A percentile compares a stretch with the other conserved stretches of the same genome.
Evolutionary conservation across 495 filamentous ascomycete genomes (phyloP).

Genomic region (Talaromyces thailandensis): DNA sequence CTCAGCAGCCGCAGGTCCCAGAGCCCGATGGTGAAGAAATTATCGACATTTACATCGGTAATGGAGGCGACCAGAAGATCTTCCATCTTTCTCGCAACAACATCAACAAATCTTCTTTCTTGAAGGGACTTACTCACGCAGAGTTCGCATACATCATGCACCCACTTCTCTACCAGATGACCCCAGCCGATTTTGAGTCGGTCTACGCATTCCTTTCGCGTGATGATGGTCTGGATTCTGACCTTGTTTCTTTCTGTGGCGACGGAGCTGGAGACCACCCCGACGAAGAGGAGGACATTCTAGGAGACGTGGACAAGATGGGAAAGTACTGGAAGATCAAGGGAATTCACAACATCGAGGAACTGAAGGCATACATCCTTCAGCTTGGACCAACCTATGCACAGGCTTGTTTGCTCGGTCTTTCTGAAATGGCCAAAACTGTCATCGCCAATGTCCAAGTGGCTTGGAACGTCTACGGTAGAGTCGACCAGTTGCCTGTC

Average conservation of each 20-base stretch:
- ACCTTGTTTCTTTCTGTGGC: not conserved
- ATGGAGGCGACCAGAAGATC: not conserved
- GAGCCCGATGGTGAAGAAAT: not conserved
- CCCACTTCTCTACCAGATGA: not conserved
- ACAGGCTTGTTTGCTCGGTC: not conserved
- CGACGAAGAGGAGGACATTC: not conserved
- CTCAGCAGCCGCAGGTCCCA: not conserved
- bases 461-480: not conserved
- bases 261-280: not conserved
- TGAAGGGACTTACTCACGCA: not conserved
- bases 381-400: not conserved
- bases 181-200: not conserved
- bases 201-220: not conserved
- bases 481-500: not conserved
- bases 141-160: not conserved
- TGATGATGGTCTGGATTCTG: not conserved
- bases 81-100: not conserved
- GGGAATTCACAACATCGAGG: not conserved
- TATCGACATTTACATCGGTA: not conserved
- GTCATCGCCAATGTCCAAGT: not conserved
- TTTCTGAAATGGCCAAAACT: not conserved
- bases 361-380: not conserved
- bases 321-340: not conserved
- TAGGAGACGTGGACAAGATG: not conserved
- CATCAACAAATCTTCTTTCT: constrained; percentile 1